Base-by-base conservation (phyloP, 2,329 filamentous ascomycete genomes). In the Albifimbria verrucaria region DNA sequence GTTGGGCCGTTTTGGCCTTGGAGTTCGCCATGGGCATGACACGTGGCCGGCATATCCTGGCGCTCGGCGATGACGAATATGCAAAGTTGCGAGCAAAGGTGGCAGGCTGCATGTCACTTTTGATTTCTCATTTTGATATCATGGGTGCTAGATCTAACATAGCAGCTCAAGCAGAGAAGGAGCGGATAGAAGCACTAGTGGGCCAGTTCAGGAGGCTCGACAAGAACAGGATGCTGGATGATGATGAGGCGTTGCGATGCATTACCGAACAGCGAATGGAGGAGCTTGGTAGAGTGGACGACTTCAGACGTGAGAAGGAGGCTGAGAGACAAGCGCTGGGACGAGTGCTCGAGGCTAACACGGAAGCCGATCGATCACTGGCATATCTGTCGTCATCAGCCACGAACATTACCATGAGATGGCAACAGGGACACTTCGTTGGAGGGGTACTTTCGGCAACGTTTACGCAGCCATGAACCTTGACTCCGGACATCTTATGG, bases 11-110 rank as follows among this genome's bases (percentile, higher is more conserved):
- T 26, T 83, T 92, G 49, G 94, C 94, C 10, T 81, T 99, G 12
- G 94, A 99, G 67, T 96, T 97, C 68, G 90, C 92, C 50, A 97
- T 97, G 92, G 86, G 89, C 60, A 97, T 97, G 88, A 99, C 94
- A 1, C 84, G 91, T 50, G 94, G 94, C 11, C 87, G 92, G 54
- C 92, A 96, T 63, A 95, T 99, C 47, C 74, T 99, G n/a, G 90
- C 88, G 1, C 85, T 99, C 55, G 90, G 88, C 41, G 91, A 96
- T 54, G 83, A 88, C 41, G 93, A 99, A 65, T 99, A 96, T 68
- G 82, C 86, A 6, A 86, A 81, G 57, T 77, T 99, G 57, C 84
- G 93, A 44, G 80, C 85, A 53, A 97, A 97, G 70, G 94, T 99
- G 5, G 92, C 92, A 9, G 93, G 93, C 0, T 99, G 94, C 70